These are phyloP conservation scores for Torulaspora microellipsoides DNA, from an alignment of 805 yeast species.

Conservation along the genomic window DNA sequence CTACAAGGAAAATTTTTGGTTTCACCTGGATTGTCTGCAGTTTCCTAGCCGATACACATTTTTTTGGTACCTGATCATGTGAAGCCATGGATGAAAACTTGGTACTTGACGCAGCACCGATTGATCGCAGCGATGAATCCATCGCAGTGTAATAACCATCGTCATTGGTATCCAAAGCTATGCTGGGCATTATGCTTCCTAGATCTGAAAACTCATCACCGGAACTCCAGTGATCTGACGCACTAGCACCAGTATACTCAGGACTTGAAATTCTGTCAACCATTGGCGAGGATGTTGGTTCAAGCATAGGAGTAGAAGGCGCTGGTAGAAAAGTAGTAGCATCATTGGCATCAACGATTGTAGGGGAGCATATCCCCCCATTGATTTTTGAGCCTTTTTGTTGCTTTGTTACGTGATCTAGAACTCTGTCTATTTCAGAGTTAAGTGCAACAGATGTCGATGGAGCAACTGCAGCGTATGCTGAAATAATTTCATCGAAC, in stretches of 20 bases:
- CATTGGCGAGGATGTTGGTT: slow-evolving; percentile 9
- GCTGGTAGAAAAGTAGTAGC: slow-evolving; percentile 1
- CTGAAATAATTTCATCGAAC: slow-evolving; percentile 28
- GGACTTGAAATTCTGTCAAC: slow-evolving; percentile 24
- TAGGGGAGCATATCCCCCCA: background rate
- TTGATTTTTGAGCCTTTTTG: background rate
- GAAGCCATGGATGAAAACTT: background rate
- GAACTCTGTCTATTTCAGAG: slow-evolving; percentile 20
- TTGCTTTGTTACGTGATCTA: slow-evolving; percentile 13
- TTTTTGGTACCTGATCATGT: background rate
- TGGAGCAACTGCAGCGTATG: slow-evolving; percentile 15
- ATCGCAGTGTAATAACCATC: slow-evolving; percentile 8
- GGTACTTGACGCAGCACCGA: background rate
- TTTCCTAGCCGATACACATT: background rate
- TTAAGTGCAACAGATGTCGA: slow-evolving; percentile 7
- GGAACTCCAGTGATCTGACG: slow-evolving; percentile 23
- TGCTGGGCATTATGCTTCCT: slow-evolving; percentile 8
- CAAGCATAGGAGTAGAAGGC: slow-evolving; percentile 1
- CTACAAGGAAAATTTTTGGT: slow-evolving; percentile 3
- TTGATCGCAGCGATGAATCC: slow-evolving; percentile 8
- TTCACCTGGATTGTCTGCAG: slow-evolving; percentile 1
- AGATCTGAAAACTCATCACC: slow-evolving; percentile 26
- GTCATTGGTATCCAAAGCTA: background rate
- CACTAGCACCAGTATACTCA: slow-evolving; percentile 21
- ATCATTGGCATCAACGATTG: background rate